These are phyloP conservation scores for Ceratocystis cubensis DNA, from an alignment of 2,329 filamentous ascomycete species.

Conservation along the genomic window DNA sequence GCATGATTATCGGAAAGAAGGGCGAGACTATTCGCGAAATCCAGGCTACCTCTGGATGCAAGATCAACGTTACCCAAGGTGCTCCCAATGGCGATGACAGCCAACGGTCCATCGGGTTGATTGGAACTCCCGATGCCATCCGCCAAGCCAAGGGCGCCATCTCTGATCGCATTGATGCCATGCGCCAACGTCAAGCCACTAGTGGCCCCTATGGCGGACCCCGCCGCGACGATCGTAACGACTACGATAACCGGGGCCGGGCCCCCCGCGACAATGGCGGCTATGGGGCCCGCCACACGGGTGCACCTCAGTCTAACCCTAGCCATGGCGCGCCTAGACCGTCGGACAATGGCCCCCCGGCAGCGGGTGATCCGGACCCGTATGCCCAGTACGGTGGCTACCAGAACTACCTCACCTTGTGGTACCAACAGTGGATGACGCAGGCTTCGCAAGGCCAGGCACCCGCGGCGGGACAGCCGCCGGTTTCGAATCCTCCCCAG, in stretches of 20 bases:
- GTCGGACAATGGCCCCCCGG: conserved; percentile 28
- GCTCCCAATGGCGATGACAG: conserved; percentile 53
- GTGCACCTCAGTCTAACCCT: conserved; percentile 24
- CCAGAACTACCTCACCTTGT: conserved; percentile 64
- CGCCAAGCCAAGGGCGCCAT: conserved; percentile 71
- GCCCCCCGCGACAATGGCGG: conserved; percentile 17
- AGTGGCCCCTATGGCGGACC: conserved; percentile 10
- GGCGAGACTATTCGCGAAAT: conserved; percentile 92
- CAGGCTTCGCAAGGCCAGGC: conserved; percentile 32
- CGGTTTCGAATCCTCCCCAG: conserved; percentile 21
- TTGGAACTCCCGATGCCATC: conserved; percentile 66
- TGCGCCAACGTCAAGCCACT: conserved; percentile 16
- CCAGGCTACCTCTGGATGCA: conserved; percentile 77
- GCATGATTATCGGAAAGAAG: conserved; percentile 93
- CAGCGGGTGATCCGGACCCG: conserved; percentile 44
- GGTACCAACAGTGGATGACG: conserved; percentile 56
- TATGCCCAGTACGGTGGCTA: conserved; percentile 78
- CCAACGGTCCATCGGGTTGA: conserved; percentile 75
- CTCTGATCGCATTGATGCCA: conserved; percentile 77
- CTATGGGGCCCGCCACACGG: conserved; percentile 15
- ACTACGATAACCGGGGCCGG: conserved; percentile 13
- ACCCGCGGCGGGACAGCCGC: conserved; percentile 21
- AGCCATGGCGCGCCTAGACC: conserved; percentile 30
- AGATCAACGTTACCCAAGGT: conserved; percentile 82
- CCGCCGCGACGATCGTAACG: conserved; percentile 17